These are phyloP conservation scores for Neurospora pannonica DNA, from an alignment of 495 filamentous ascomycete species.

Conservation along the genomic window DNA sequence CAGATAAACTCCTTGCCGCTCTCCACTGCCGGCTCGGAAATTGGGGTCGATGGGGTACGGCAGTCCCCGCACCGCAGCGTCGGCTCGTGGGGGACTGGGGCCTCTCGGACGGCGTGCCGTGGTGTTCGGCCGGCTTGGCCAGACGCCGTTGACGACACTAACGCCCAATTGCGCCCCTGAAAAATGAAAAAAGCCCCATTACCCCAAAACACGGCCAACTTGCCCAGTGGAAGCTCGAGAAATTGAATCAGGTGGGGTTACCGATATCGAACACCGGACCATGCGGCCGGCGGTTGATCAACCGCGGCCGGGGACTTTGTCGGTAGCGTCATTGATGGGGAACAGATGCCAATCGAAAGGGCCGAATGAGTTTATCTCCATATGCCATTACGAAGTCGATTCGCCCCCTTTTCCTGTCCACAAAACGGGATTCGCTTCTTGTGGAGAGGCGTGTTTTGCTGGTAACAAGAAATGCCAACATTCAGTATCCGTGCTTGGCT, in stretches of 20 bases:
- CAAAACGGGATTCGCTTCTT: background rate
- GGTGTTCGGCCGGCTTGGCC: background rate
- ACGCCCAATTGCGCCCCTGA: background rate
- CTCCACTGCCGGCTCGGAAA: background rate
- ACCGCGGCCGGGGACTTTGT: background rate
- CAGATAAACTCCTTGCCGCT: background rate
- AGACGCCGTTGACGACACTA: background rate
- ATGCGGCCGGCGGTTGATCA: background rate
- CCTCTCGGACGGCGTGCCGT: background rate
- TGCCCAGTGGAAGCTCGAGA: background rate
- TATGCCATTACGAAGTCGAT: background rate
- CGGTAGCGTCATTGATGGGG: background rate
- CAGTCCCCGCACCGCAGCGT: background rate
- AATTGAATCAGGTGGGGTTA: background rate
- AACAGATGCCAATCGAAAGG: background rate
- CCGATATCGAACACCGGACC: background rate
- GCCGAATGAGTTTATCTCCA: background rate
- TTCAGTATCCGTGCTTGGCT: background rate
- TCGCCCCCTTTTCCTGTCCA: background rate
- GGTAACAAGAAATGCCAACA: background rate
- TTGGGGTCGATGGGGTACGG: background rate
- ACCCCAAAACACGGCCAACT: background rate
- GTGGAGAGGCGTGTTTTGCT: background rate
- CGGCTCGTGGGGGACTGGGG: background rate
- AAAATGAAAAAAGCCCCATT: background rate